A percentile compares a stretch with the other conserved stretches of the same genome.
Conservation (phyloP, 306 rosid genomes). For the Luffa aegyptiaca region DNA sequence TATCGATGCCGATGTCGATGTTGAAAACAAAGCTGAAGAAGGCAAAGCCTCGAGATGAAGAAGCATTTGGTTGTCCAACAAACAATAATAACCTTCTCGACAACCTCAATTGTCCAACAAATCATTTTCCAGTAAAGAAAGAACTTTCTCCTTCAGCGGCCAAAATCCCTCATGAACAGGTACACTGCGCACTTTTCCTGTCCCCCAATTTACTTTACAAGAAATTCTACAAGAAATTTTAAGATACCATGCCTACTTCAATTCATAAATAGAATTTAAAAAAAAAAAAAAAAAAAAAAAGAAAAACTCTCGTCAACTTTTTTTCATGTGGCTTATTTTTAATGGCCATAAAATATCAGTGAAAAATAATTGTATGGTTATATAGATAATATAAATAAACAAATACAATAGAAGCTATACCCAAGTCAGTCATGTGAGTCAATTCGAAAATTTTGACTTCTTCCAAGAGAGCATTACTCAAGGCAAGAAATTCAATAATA, state of each 20-base stretch:
- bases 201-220: not conserved
- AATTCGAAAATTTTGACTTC: too few species aligned
- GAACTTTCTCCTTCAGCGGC: constrained; percentile 15
- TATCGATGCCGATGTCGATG: not conserved
- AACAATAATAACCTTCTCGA: not conserved
- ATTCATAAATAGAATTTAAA: too few species aligned
- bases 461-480: too few species aligned
- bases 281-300: too few species aligned
- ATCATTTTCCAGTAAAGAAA: constrained; percentile 25
- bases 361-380: too few species aligned
- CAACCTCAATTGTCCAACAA: constrained; percentile 7
- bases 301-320: too few species aligned
- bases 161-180: constrained; percentile 18
- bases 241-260: not conserved
- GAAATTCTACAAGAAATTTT: not conserved
- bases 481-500: too few species aligned
- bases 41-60: constrained; percentile 3
- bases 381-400: too few species aligned
- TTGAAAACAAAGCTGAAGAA: not conserved
- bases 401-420: too few species aligned
- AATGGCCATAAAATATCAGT: too few species aligned
- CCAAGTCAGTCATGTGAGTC: too few species aligned
- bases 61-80: constrained; percentile 7
- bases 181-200: not conserved
- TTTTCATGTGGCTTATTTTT: too few species aligned